Evolutionary conservation across 225 moss, liverwort and hornwort genomes (phyloP), one percentile per base, ranked within the genome.

Genomic region (Sphagnum tenellum): DNA sequence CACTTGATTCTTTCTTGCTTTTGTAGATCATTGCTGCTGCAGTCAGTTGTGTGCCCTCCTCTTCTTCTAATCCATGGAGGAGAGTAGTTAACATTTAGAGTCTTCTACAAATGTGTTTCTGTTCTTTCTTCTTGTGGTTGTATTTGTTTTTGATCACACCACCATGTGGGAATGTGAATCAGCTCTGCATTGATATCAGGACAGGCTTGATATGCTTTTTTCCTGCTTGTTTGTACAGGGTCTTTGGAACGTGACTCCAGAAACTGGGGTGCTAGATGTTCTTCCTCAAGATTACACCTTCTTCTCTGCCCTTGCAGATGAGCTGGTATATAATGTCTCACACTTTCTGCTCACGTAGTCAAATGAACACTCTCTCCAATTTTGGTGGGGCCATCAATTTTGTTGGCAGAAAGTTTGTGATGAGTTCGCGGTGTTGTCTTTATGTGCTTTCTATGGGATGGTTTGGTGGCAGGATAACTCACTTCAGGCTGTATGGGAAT

Each of bases 211-310:
- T 52, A 9, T 50, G 64, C 49, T n/a, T 29, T 50, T 64, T 8
- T 47, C 45, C 4, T 44, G 61, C 11, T 8, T 8, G 46, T 67
- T 73, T 63, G 75, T 70, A 66, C 66, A 82, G 82, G 79, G 55
- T 0, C 75, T 76, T 50, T 82, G 82, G 79, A 82, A 82, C 48
- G 82, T 79, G 1, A 79, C 82, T 1, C 82, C 82, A 5, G 82
- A 82, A 55, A 79, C 79, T 6, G 73, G 79, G 52, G 76, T 83
- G 76, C 52, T 83, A 54, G 74, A 59, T 11, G 74, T 74, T 2
- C 67, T 79, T 57, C 82, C 82, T 7, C 82, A 83, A 9, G 79
- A 79, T 58, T 83, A 83, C 48, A 83, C 82, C 2, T 45, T 83
- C 55, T 83, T 83, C 48, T 74, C 76, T 3, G 82, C 82, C 1